Percentiles rank a stretch among this genome's conserved stretches.
phyloP scores from a whole-genome alignment of 2,329 filamentous ascomycete species.

The Ascosphaera apis region DNA sequence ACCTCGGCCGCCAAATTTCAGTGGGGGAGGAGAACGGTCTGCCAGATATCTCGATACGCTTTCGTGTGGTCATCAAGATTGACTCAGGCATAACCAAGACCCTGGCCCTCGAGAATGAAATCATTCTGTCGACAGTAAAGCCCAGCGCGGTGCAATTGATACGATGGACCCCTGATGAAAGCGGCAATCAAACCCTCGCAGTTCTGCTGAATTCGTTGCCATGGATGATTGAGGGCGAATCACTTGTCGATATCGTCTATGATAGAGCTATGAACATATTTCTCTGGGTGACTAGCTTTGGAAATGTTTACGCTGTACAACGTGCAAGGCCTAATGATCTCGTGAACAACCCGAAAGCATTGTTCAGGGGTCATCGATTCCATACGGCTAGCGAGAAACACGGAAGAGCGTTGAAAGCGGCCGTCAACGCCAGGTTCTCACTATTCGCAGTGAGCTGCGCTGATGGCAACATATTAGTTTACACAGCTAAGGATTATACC shows the following conservation, averaged over 20 bases:
- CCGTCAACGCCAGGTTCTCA: conserved; percentile 88
- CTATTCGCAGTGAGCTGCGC: conserved; percentile 67
- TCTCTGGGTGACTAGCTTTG: conserved; percentile 78
- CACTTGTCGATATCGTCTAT: conserved; percentile 66
- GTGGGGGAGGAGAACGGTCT: conserved; percentile 65
- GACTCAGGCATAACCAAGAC: conserved; percentile 82
- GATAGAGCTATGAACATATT: conserved; percentile 92
- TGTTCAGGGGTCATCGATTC: conserved; percentile 84
- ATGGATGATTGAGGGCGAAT: conserved; percentile 59
- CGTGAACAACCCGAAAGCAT: conserved; percentile 31
- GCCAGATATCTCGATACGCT: conserved; percentile 69
- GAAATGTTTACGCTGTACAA: conserved; percentile 77
- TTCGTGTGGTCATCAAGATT: conserved; percentile 94
- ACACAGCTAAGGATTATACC: conserved; percentile 75
- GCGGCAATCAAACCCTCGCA: conserved; percentile 66
- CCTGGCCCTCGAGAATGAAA: conserved; percentile 72
- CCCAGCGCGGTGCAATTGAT: conserved; percentile 95
- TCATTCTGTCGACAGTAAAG: conserved; percentile 75
- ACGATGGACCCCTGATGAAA: conserved; percentile 68
- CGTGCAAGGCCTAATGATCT: conserved; percentile 25
- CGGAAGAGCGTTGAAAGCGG: conserved; percentile 45
- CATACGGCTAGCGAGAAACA: conserved; percentile 42
- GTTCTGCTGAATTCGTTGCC: conserved; percentile 71
- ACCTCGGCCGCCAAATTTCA: conserved; percentile 31
- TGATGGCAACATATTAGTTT: conserved; percentile 65